Percentiles rank a stretch among this genome's conserved stretches.
These are phyloP conservation scores for Agaricus blazei DNA, from an alignment of 768 basidiomycete species.

Conservation along the genomic window DNA sequence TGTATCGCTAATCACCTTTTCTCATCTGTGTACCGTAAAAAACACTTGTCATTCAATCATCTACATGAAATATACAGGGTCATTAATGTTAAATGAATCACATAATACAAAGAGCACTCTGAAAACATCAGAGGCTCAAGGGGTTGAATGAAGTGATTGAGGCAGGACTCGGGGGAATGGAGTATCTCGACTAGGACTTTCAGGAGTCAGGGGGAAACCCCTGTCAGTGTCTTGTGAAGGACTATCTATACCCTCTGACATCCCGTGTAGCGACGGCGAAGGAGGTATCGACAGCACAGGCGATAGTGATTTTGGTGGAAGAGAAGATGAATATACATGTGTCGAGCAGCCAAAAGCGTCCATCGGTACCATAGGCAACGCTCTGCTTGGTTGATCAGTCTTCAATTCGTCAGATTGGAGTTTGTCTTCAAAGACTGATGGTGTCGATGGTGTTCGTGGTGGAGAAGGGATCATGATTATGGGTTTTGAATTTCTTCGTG, in stretches of 20 bases:
- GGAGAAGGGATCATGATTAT: conserved; percentile 24
- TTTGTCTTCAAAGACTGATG: conserved; percentile 4
- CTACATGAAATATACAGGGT: neutral
- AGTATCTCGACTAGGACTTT: conserved; percentile 19
- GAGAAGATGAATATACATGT: neutral
- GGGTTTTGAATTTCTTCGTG: conserved; percentile 53
- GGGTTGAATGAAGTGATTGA: conserved; percentile 50
- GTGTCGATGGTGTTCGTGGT: neutral
- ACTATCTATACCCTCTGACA: conserved; percentile 18
- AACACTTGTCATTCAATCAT: neutral
- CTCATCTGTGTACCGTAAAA: conserved; percentile 7
- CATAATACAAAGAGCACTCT: neutral
- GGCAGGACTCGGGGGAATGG: conserved; percentile 41
- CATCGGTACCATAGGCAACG: neutral
- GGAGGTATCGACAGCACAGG: conserved; percentile 43
- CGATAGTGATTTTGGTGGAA: conserved; percentile 13
- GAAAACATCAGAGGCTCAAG: neutral
- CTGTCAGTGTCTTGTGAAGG: neutral
- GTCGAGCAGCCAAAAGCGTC: conserved; percentile 2
- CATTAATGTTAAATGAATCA: neutral
- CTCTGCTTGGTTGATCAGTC: too few species aligned
- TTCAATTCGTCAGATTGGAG: neutral
- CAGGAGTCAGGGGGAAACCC: neutral
- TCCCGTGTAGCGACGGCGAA: conserved; percentile 21
- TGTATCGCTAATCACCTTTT: conserved; percentile 3